Base-by-base conservation (phyloP, 176 grass and related monocot genomes). In the Phoenix dactylifera region DNA sequence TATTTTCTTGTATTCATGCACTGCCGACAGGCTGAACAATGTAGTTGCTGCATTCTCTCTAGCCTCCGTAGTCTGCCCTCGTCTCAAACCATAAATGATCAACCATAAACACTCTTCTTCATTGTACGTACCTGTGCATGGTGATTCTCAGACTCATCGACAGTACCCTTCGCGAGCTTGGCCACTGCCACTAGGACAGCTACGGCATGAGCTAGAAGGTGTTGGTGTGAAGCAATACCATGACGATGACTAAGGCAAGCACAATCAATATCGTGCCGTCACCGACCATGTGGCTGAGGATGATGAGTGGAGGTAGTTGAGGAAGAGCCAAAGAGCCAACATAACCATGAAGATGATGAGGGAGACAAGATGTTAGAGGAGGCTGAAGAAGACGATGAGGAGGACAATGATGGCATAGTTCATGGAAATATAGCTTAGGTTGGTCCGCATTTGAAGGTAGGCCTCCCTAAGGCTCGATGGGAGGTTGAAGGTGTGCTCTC, bases 351-450 rank as follows among this genome's bases (percentile, higher is more conserved):
- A 95, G 18, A 95, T 87, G 59, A 92, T 86, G 66, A 98, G 84
- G 57, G 93, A 92, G 73, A 66, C 29, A 5, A 84, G 84, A 19
- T 89, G 84, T 81, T 78, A 98, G 62, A 98, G 81, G 52, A 98
- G 93, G 52, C 86, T 90, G 51, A 86, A 55, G 83, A 89, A 86
- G 67, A 92, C 58, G 66, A 86, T 78, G 55, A 73, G 57, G 63
- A 98, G 87, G 54, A 92, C 77, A 60, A 98, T 29, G 65, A 98
- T 98, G 39, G 84, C 87, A 73, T 98, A 98, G 84, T 98, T 98
- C 87, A 92, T 88, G 78, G 84, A 69, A 70, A 92, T 92, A 59
- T 88, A 83, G 18, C 16, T 55, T 26, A 82, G 72, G 76, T 98
- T 92, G 18, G 57, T 75, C 59, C 87, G 93, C 65, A 88, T 82